Evolutionary conservation across 2,329 filamentous ascomycete genomes (phyloP).

Genomic region (Arthrobotrys sphaeroides): DNA sequence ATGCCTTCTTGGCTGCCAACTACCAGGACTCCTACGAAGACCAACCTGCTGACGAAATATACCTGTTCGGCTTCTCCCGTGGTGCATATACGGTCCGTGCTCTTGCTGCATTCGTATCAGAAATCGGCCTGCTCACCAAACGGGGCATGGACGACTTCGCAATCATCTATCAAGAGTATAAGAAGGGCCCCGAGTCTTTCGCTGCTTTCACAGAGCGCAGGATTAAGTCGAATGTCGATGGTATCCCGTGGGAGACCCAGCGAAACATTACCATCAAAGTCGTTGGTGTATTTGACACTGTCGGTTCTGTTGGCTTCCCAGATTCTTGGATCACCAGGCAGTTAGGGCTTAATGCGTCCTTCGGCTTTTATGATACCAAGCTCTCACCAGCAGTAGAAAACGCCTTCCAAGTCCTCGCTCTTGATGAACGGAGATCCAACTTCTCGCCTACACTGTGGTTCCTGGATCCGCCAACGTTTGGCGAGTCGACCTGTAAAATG

Average conservation of each 20-base stretch:
- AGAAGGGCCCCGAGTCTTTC: constrained; percentile 47
- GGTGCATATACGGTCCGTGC: constrained; percentile 62
- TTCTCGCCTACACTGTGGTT: constrained; percentile 48
- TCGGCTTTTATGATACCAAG: constrained; percentile 51
- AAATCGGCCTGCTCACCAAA: constrained; percentile 55
- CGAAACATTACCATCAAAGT: constrained; percentile 54
- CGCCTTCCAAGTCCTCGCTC: constrained; percentile 68
- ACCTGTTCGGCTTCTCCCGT: constrained; percentile 61
- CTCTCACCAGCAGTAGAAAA: constrained; percentile 62
- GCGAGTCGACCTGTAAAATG: constrained; percentile 55
- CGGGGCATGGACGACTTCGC: constrained; percentile 68
- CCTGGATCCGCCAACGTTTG: constrained; percentile 18
- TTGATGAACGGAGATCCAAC: constrained; percentile 65
- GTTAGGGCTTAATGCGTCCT: constrained; percentile 35
- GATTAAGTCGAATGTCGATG: constrained; percentile 30
- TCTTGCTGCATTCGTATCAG: constrained; percentile 57
- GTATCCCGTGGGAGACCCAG: constrained; percentile 48
- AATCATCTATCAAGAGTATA: constrained; percentile 66
- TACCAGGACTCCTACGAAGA: constrained; percentile 58
- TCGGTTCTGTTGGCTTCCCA: constrained; percentile 59
- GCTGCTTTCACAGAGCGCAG: constrained; percentile 25
- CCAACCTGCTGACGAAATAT: constrained; percentile 60
- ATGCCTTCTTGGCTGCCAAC: constrained; percentile 61
- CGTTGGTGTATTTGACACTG: constrained; percentile 66
- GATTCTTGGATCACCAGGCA: constrained; percentile 51